A percentile compares a stretch with the other conserved stretches of the same genome.
phyloP scores from a whole-genome alignment of 2,329 filamentous ascomycete species.

The Amphichorda felina region DNA sequence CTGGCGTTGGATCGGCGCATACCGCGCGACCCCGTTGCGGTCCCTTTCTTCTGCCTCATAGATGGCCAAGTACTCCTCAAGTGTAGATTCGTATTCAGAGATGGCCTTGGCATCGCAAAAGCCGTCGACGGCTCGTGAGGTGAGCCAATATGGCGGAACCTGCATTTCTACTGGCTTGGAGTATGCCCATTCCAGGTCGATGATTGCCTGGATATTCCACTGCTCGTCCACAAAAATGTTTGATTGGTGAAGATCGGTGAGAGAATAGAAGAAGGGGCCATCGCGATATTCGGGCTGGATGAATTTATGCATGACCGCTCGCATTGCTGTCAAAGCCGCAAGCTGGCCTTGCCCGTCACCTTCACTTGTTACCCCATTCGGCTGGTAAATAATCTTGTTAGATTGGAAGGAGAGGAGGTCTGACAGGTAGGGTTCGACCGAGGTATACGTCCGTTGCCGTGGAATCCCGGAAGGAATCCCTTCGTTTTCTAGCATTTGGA shows the following conservation, averaged over 20 bases:
- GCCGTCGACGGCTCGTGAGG: not conserved
- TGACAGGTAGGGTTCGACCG: conserved; percentile 11
- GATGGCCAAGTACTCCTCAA: not conserved
- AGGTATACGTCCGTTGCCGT: conserved; percentile 14
- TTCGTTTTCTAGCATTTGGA: conserved; percentile 17
- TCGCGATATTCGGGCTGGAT: conserved; percentile 8
- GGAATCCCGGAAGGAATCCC: conserved; percentile 15
- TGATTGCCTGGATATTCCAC: conserved; percentile 15
- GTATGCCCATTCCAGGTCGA: conserved; percentile 19
- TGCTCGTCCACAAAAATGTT: conserved; percentile 19
- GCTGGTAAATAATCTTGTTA: conserved; percentile 12
- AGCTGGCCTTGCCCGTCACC: conserved; percentile 14
- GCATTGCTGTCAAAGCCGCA: conserved; percentile 10
- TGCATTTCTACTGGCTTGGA: conserved; percentile 15
- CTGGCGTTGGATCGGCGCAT: not conserved
- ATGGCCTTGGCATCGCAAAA: not conserved
- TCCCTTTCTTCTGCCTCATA: not conserved
- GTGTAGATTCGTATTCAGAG: not conserved
- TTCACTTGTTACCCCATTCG: conserved; percentile 9
- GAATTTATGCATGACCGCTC: conserved; percentile 10
- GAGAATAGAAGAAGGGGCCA: conserved; percentile 13
- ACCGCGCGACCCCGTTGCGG: not conserved
- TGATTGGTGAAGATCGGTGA: conserved; percentile 16
- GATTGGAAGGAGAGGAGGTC: conserved; percentile 13
- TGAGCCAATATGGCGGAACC: conserved; percentile 15